phyloP scores from a whole-genome alignment of 495 filamentous ascomycete genomes.

The Penicillium waksmanii region DNA sequence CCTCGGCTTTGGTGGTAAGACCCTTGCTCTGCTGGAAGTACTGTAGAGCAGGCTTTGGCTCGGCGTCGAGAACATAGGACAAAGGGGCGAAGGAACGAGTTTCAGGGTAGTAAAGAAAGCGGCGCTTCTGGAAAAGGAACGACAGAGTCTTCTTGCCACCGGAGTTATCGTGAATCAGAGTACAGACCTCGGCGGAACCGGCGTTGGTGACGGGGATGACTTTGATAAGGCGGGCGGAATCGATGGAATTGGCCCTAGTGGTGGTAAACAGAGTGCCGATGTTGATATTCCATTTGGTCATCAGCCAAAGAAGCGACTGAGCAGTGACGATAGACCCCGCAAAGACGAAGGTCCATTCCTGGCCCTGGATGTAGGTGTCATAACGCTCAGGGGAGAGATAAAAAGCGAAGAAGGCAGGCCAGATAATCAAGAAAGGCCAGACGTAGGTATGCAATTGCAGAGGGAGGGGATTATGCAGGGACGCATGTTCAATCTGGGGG shows the following conservation, averaged over 20 bases:
- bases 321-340: constrained; percentile 81
- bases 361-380: constrained; percentile 80
- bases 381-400: constrained; percentile 84
- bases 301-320: constrained; percentile 91
- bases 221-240: constrained; percentile 87
- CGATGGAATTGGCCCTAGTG: constrained; percentile 67
- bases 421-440: constrained; percentile 88
- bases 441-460: constrained; percentile 81
- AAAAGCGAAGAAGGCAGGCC: constrained; percentile 86
- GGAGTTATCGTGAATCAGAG: constrained; percentile 70
- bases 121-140: constrained; percentile 97
- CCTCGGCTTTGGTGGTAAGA: constrained; percentile 68
- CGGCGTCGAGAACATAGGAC: constrained; percentile 80
- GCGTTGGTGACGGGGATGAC: constrained; percentile 90
- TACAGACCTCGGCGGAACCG: constrained; percentile 85
- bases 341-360: constrained; percentile 98
- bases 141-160: constrained; percentile 76
- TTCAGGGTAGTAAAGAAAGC: constrained; percentile 81
- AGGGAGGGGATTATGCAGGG: constrained; percentile 87
- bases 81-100: constrained; percentile 75
- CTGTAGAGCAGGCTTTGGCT: constrained; percentile 75
- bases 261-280: constrained; percentile 82
- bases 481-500: constrained; percentile 82
- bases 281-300: constrained; percentile 95
- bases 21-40: constrained; percentile 80